phyloP scores from a whole-genome alignment of 345 rosid species.

The Eucalyptus dawsonii region DNA sequence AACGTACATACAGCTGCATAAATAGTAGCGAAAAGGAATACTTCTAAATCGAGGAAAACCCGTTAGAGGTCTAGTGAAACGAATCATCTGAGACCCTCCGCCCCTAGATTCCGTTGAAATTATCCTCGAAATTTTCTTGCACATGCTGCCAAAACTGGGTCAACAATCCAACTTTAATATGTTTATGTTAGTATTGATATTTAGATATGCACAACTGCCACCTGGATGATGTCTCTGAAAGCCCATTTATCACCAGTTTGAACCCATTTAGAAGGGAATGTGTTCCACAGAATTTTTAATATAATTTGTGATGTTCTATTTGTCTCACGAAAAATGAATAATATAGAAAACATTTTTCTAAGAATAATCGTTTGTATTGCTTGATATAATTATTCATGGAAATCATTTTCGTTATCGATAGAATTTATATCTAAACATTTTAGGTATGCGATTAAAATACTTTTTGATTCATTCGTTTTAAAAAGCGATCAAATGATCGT shows the following conservation, averaged over 20 bases:
- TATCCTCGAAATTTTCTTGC: neutral
- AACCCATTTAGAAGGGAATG: neutral
- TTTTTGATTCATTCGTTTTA: neutral
- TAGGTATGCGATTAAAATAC: fast-evolving
- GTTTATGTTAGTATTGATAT: neutral
- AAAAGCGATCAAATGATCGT: fast-evolving
- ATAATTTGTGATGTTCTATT: neutral
- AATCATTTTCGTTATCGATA: neutral
- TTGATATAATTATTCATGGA: neutral
- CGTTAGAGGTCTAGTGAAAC: neutral
- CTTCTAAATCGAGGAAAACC: neutral
- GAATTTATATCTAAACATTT: neutral
- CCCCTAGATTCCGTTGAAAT: neutral
- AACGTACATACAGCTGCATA: neutral
- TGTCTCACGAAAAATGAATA: fast-evolving
- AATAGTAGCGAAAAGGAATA: neutral
- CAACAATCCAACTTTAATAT: neutral
- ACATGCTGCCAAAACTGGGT: neutral
- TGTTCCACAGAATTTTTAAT: neutral
- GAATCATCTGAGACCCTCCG: neutral
- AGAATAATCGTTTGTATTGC: fast-evolving
- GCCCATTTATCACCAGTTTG: neutral
- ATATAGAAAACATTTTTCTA: neutral
- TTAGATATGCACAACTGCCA: neutral
- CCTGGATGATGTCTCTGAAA: neutral